A percentile compares a stretch with the other conserved stretches of the same genome.
Conservation (phyloP, 2,329 filamentous ascomycete genomes). For the Verticillium nubilum region DNA sequence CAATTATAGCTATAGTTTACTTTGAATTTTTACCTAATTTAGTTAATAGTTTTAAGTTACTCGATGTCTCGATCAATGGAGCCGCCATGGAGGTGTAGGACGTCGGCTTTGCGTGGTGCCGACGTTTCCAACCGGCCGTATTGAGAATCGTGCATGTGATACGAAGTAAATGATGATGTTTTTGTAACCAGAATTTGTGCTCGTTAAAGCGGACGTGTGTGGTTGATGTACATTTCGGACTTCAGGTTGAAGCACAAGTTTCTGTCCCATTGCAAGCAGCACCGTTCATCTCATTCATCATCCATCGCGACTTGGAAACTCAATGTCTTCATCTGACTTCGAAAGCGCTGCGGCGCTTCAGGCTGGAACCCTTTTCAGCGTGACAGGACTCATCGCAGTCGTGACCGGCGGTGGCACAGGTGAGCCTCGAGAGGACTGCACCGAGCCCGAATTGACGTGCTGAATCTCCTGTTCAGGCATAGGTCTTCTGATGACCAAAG, state of each 20-base stretch:
- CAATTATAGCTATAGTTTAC: too few relatives aligned
- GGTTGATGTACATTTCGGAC: background rate
- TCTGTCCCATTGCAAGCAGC: background rate
- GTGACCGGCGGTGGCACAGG: constrained; percentile 56
- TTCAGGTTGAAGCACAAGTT: background rate
- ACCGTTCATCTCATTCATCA: background rate
- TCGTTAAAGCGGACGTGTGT: background rate
- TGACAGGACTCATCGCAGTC: constrained; percentile 51
- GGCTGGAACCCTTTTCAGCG: constrained; percentile 38
- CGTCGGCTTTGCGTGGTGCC: background rate
- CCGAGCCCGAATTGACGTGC: background rate
- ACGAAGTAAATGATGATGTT: background rate
- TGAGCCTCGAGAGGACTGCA: constrained; percentile 18
- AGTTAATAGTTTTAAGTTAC: background rate
- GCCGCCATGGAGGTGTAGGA: background rate
- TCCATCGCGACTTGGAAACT: background rate
- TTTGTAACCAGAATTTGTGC: background rate
- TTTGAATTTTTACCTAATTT: too few relatives aligned
- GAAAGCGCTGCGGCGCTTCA: background rate
- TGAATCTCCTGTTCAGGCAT: constrained; percentile 32
- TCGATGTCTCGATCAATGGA: background rate
- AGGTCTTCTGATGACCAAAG: constrained; percentile 50
- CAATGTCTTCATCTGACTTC: background rate
- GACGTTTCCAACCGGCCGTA: background rate
- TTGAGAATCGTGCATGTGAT: background rate